phyloP scores from a whole-genome alignment of 1,284 basidiomycete genomes.

The Leccinum cinnamomeum region DNA sequence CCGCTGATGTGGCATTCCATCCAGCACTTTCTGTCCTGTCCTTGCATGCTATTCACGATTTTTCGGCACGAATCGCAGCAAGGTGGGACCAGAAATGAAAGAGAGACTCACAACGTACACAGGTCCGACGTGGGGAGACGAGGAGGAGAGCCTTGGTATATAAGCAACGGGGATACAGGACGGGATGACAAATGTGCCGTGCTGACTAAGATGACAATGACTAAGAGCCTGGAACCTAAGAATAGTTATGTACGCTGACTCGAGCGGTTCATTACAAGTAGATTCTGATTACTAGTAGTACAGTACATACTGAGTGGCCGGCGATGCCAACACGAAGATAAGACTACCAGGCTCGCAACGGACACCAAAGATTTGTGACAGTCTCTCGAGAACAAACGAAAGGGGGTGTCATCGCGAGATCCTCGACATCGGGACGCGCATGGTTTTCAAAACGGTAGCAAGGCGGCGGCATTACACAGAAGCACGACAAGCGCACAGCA shows the following conservation, averaged over 20 bases:
- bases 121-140: background rate
- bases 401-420: background rate
- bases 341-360: too few relatives aligned
- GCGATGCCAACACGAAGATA: too few relatives aligned
- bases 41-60: background rate
- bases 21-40: background rate
- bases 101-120: background rate
- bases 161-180: background rate
- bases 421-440: background rate
- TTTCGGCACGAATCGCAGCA: background rate
- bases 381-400: background rate
- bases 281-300: too few relatives aligned
- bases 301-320: too few relatives aligned
- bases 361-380: background rate
- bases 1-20: background rate
- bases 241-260: too few relatives aligned
- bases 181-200: background rate
- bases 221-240: background rate
- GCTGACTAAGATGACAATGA: background rate
- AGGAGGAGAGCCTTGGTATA: background rate
- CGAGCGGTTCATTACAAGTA: too few relatives aligned
- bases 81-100: background rate
- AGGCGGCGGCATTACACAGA: constrained; percentile 5
- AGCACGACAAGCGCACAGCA: background rate
- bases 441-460: background rate